A percentile compares a stretch with the other conserved stretches of the same genome.
These are phyloP conservation scores for Gastrolobium bilobum DNA, from an alignment of 306 rosid species.

Conservation along the genomic window DNA sequence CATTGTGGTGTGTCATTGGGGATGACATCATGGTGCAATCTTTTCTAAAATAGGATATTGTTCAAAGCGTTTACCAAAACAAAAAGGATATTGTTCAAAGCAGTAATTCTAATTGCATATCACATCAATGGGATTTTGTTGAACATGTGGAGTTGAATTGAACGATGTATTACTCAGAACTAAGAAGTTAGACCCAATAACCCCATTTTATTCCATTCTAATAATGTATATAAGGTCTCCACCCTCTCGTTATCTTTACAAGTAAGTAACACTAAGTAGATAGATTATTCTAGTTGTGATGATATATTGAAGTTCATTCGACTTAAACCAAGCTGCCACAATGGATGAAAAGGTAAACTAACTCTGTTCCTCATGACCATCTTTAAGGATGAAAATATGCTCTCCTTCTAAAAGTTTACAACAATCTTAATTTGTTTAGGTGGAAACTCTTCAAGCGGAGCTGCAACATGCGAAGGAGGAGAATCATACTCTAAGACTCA, in stretches of 20 bases:
- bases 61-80: too few species aligned
- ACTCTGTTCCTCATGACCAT: not conserved
- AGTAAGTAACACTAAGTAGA: not conserved
- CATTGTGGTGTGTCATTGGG: not conserved
- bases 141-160: conserved; percentile 53
- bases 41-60: not conserved
- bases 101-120: not conserved
- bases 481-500: conserved; percentile 55
- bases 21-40: conserved; percentile 17
- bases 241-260: not conserved
- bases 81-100: not conserved
- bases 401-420: not conserved
- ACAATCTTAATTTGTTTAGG: conserved; percentile 39
- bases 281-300: not conserved
- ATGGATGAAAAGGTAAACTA: conserved; percentile 45
- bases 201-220: not conserved
- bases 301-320: conserved; percentile 12
- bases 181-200: not conserved
- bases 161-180: conserved; percentile 3
- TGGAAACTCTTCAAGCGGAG: conserved; percentile 43
- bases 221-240: not conserved
- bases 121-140: conserved; percentile 10
- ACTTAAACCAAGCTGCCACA: conserved; percentile 1
- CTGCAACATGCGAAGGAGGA: conserved; percentile 55
- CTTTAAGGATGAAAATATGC: not conserved